Percentiles rank a stretch among this genome's conserved stretches.
Conservation (phyloP, 192 early-diverging fungal genomes). For the Coemansia reversa region DNA sequence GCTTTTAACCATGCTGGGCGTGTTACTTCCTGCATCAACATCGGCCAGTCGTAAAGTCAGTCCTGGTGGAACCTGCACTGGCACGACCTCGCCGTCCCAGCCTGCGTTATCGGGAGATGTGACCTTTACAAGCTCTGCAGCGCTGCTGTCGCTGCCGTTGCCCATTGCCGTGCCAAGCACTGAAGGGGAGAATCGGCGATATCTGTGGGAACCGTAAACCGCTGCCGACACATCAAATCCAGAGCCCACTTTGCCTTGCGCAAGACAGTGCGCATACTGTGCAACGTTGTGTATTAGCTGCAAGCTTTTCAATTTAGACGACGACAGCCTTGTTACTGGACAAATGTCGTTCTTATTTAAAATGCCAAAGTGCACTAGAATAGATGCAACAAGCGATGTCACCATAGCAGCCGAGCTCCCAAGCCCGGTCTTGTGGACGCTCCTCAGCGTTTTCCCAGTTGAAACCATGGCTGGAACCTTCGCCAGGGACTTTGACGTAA, state of each 20-base stretch:
- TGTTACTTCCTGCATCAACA: conserved; percentile 91
- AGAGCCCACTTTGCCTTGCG: conserved; percentile 97
- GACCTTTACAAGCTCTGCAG: conserved; percentile 16
- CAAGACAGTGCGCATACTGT: conserved; percentile 90
- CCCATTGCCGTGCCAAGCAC: conserved; percentile 61
- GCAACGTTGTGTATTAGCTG: conserved; percentile 80
- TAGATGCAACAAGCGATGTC: conserved; percentile 80
- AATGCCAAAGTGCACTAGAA: conserved; percentile 74
- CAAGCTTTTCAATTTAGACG: conserved; percentile 15
- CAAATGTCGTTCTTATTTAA: conserved; percentile 11
- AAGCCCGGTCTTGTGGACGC: conserved; percentile 94
- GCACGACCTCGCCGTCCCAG: conserved; percentile 69
- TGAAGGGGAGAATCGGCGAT: conserved; percentile 77
- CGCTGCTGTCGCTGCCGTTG: conserved; percentile 7
- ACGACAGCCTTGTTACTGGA: not conserved
- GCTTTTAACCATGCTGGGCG: conserved; percentile 85
- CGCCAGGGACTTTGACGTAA: conserved; percentile 59
- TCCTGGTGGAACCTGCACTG: conserved; percentile 69
- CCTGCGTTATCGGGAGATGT: conserved; percentile 46
- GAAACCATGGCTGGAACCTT: conserved; percentile 63
- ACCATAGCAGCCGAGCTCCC: conserved; percentile 97
- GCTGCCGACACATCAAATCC: conserved; percentile 96
- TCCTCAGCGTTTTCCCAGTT: conserved; percentile 60
- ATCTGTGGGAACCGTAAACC: conserved; percentile 86
- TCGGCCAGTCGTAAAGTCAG: conserved; percentile 84